Base-by-base conservation (phyloP, 139 green algal genomes). In the Chlorella sp. region DNA sequence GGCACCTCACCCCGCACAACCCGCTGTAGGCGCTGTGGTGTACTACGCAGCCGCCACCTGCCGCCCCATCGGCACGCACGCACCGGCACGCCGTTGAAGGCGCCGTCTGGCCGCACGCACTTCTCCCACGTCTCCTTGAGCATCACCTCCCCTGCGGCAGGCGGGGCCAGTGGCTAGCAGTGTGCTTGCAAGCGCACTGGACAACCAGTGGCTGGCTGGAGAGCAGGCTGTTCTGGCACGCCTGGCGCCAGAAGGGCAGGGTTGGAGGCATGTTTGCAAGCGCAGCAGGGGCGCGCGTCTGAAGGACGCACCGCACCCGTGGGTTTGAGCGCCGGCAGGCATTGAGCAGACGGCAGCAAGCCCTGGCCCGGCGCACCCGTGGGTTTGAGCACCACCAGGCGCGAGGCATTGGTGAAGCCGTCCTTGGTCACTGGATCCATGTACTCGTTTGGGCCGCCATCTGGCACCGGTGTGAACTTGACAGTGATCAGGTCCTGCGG, bases 401-500 rank as follows among this genome's bases (percentile, higher is more conserved):
- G 90, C 36, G 76, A 93, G 30, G 91, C 81, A 73, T 98, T 98
- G 20, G 94, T 96, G 78, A 98, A 95, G n/a, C 88, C 93, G 72
- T 98, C 93, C 46, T 93, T 88, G 3, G 94, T 96, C 41, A 99
- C 62, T 30, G 96, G 96, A 90, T 98, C 95, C 90, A 98, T 97
- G 91, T 94, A 95, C 38, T 87, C 82, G 20, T 93, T 74, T 4
- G 73, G 64, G 22, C 81, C 90, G 19, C 85, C 93, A 32, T 91
- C 90, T 0, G 89, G 87, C 24, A 92, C 91, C 7, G 46, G 85
- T 8, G 92, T 97, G 85, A 96, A 97, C 13, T 72, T 58, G 30
- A 90, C 73, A 2, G 34, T 32, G 32, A 83, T 40, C 4, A 87
- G 72, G 79, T 83, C 77, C 79, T 75, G 79, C n/a, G 19, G 30